Percentiles rank a stretch among this genome's conserved stretches.
Evolutionary conservation across 2,329 filamentous ascomycete genomes (phyloP).

Genomic region (Lithohypha guttulata): DNA sequence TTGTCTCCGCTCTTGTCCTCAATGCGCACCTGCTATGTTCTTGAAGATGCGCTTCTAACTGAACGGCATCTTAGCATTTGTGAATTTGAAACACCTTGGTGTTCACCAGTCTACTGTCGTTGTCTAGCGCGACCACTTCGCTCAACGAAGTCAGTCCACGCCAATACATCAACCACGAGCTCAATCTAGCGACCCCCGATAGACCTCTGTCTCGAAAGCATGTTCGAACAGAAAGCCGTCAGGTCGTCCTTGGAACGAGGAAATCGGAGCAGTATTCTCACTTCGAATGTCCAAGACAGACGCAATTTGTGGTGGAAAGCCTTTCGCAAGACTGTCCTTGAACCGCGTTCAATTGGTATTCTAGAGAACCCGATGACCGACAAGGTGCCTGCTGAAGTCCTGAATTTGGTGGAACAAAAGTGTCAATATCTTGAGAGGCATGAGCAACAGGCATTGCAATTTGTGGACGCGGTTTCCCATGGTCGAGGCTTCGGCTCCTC

Average conservation of each 20-base stretch:
- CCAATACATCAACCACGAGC: too few relatives aligned
- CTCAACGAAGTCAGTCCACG: too few relatives aligned
- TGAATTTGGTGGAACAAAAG: slow-evolving; percentile 5
- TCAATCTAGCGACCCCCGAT: neutral
- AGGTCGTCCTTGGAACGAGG: neutral
- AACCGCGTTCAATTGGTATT: slow-evolving; percentile 1
- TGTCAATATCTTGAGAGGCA: slow-evolving; percentile 7
- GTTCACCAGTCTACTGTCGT: too few relatives aligned
- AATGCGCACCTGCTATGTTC: too few relatives aligned
- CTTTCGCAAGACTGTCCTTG: slow-evolving; percentile 8
- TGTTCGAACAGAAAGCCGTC: neutral
- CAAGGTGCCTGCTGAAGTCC: neutral
- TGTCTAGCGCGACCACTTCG: too few relatives aligned
- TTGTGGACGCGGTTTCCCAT: slow-evolving; percentile 4
- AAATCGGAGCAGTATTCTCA: slow-evolving; percentile 1
- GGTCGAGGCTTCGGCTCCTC: slow-evolving; percentile 17
- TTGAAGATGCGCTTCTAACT: too few relatives aligned
- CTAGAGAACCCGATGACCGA: slow-evolving; percentile 3
- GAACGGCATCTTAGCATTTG: too few relatives aligned
- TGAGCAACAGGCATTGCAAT: slow-evolving; percentile 4
- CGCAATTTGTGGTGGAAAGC: slow-evolving; percentile 8
- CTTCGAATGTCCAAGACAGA: slow-evolving; percentile 1
- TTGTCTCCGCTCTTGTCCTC: too few relatives aligned
- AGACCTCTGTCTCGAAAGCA: neutral
- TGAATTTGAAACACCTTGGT: too few relatives aligned